Base-by-base conservation (phyloP, 352 stramenopile species). In the Plasmopara viticola region DNA sequence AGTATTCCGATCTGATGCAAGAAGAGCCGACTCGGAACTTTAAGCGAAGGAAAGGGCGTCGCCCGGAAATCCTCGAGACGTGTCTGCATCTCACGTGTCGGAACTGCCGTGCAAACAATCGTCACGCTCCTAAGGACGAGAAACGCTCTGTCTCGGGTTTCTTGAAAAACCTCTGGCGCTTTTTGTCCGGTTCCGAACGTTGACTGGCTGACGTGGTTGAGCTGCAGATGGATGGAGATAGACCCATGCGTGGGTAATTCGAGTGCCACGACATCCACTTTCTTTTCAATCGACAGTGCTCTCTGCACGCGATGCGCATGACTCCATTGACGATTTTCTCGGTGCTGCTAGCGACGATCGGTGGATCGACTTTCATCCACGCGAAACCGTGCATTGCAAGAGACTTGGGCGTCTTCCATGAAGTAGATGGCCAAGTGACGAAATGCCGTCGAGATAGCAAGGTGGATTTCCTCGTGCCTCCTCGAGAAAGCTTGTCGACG, bases 1-100 rank as follows among this genome's bases (percentile, higher is more conserved):
- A 53, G 6, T 14, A 66, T 25, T 49, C 55, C n/a, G 59, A 62
- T 29, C 42, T 48, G 14, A 17, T 51, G 51, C 48, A 45, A 47
- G 39, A 54, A 17, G 51, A 60, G 45, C 54, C 56, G 18, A 29
- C 38, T n/a, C 14, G 37, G 38, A 70, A 66, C 60, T 53, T 49
- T 6, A 65, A 43, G 10, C 70, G 53, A 40, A 58, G 43, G 29
- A 70, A 51, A 40, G 62, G 48, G 0, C 70, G 63, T 33, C 78
- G 66, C 50, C 74, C 74, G 4, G 74, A 87, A 46, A 74, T 86
- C 7, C 68, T 87, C 29, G 72, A 87, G 60, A 80, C 63, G 46
- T 87, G 77, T 68, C 69, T 87, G 0, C 77, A 87, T 62, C 72
- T 85, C 40, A 85, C 78, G 1, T 86, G 74, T 54, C 67, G 60